Evolutionary conservation across 2,329 filamentous ascomycete genomes (phyloP).

Genomic region (Fonsecaea pugnacius): DNA sequence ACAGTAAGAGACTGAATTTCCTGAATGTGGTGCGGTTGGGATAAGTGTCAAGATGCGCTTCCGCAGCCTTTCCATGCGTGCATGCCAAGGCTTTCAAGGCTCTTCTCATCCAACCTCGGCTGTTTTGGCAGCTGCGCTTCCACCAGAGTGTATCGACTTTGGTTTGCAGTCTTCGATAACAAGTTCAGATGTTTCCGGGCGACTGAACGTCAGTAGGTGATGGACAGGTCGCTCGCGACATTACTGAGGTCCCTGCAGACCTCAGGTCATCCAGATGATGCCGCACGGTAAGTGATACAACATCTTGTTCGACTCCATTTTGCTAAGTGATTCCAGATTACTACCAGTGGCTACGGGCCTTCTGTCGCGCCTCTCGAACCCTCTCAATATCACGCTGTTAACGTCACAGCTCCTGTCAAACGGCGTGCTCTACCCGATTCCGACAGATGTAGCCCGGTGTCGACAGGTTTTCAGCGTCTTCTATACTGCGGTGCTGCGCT

Average conservation of each 20-base stretch:
- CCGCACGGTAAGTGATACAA: conserved; percentile 53
- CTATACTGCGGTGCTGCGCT: conserved; percentile 62
- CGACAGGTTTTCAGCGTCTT: conserved; percentile 65
- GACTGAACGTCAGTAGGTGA: conserved; percentile 34
- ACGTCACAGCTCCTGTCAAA: conserved; percentile 64
- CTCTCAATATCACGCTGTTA: conserved; percentile 64
- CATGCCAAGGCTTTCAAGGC: too few relatives aligned
- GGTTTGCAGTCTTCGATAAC: too few relatives aligned
- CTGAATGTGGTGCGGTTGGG: neutral
- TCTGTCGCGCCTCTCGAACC: conserved; percentile 60
- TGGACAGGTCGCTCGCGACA: conserved; percentile 64
- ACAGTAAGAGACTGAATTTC: too few relatives aligned
- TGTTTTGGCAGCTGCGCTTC: too few relatives aligned
- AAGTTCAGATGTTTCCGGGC: neutral
- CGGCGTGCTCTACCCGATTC: conserved; percentile 63
- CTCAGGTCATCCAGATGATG: conserved; percentile 63
- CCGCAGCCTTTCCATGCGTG: too few relatives aligned
- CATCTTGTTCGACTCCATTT: conserved; percentile 33
- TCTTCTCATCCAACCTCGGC: neutral
- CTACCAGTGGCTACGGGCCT: conserved; percentile 58
- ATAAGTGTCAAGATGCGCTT: neutral
- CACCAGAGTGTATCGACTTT: too few relatives aligned
- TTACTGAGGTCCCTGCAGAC: conserved; percentile 65
- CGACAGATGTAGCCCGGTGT: conserved; percentile 59
- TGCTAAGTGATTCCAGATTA: conserved; percentile 47